phyloP scores from a whole-genome alignment of 2,329 filamentous ascomycete genomes.

The Phyllosticta citribraziliensis region DNA sequence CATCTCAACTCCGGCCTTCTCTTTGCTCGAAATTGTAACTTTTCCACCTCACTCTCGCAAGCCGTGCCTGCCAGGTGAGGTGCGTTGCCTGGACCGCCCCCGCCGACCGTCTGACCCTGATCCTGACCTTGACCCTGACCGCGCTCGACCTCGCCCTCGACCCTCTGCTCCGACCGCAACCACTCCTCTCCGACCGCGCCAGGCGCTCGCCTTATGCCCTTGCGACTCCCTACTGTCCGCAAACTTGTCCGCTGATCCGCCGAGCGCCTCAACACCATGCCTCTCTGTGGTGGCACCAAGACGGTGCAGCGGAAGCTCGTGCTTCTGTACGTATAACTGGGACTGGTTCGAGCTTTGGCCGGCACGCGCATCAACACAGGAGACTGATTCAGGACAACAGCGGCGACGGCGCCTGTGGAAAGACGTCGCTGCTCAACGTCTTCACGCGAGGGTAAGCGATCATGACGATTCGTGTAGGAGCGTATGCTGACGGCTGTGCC shows the following conservation, averaged over 20 bases:
- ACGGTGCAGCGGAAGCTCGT: conserved; percentile 95
- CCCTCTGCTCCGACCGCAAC: neutral
- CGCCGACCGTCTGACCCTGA: conserved; percentile 4
- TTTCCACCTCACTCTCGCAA: neutral
- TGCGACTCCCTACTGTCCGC: conserved; percentile 16
- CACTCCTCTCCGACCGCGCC: conserved; percentile 4
- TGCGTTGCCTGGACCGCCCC: neutral
- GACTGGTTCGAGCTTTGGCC: neutral
- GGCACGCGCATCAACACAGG: conserved; percentile 11
- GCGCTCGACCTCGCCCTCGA: neutral
- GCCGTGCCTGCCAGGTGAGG: neutral
- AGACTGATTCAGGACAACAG: conserved; percentile 38
- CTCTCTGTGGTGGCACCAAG: conserved; percentile 46
- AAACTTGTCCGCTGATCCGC: conserved; percentile 11
- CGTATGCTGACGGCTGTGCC: conserved; percentile 14
- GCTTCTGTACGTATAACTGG: conserved; percentile 56
- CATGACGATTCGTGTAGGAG: conserved; percentile 3
- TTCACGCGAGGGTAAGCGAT: conserved; percentile 81
- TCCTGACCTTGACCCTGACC: neutral
- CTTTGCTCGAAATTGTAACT: neutral
- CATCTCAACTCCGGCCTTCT: conserved; percentile 4
- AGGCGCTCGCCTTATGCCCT: neutral
- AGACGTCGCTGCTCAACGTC: conserved; percentile 94
- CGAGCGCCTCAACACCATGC: conserved; percentile 26
- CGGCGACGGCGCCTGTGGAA: conserved; percentile 92